phyloP scores from a whole-genome alignment of 345 rosid genomes.

The Populus euphratica region DNA sequence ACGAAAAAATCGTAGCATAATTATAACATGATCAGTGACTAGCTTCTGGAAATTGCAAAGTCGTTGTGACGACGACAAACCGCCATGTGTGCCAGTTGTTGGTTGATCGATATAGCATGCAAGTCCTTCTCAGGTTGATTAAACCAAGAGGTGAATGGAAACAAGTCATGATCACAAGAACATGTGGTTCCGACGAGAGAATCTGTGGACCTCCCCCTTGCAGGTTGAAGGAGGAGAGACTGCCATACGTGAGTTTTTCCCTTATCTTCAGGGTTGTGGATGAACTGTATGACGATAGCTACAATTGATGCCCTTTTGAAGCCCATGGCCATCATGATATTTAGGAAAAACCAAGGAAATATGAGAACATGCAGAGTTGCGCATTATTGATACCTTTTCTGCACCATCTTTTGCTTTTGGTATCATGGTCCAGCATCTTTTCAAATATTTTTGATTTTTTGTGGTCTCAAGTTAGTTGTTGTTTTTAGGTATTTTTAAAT shows the following conservation, averaged over 20 bases:
- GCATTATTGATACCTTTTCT: no score
- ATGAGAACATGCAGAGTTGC: no score
- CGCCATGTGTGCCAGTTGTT: conserved; percentile 3
- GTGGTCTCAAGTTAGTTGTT: no score
- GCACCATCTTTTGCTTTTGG: no score
- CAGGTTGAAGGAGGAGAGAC: conserved; percentile 1
- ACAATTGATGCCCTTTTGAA: no score
- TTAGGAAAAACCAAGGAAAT: no score
- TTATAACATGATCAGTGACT: neutral
- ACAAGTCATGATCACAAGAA: neutral
- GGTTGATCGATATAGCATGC: neutral
- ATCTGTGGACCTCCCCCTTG: neutral
- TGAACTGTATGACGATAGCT: no score
- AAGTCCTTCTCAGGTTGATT: neutral
- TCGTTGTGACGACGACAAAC: neutral
- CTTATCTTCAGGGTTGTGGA: neutral
- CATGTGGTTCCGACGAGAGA: neutral
- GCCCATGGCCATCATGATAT: no score
- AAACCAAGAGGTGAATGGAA: neutral
- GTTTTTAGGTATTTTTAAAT: no score
- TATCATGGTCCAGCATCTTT: no score
- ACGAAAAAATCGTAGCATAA: neutral
- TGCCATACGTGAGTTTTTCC: neutral
- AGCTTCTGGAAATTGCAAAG: no score
- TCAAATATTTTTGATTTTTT: no score